Base-by-base conservation (phyloP, 2,329 filamentous ascomycete genomes). In the Sphaerulina vaccinii region DNA sequence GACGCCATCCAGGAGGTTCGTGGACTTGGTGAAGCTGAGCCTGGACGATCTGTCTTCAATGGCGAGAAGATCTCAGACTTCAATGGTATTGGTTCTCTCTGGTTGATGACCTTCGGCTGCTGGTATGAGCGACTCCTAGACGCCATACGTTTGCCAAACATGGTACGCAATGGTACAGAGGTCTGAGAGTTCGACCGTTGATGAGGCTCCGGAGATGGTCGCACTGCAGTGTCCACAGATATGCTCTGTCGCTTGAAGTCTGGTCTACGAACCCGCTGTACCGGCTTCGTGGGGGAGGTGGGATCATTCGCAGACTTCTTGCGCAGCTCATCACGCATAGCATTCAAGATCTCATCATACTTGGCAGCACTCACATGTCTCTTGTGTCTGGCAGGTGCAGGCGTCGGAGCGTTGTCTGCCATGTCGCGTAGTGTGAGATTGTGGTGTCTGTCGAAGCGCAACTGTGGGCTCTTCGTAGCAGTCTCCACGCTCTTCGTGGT, bases 51-150 rank as follows among this genome's bases (percentile, higher is more conserved):
- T 9, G 56, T 61, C 56, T 68, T 68, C 11, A 68, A 54, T 3
- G 67, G 67, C 18, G 66, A 68, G 52, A 69, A 69, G 22, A 69
- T 54, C 35, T 68, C 67, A 3, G 60, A 58, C 52, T 68, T 67
- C 13, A 68, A 49, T 13, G 64, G 64, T 18, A 68, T 63, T 4
- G 55, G 61, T 38, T 63, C 56, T 19, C 59, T 53, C 51, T 66
- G 63, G 8, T 59, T 57, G 27, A 64, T 59, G 16, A 67, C 62
- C 49, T 65, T 67, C 5, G 65, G 64, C 46, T 62, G 57, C 19
- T 62, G 55, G 39, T 68, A 68, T 10, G 64, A 63, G 37, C 60
- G 52, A 3, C 60, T 62, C 29, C 63, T 52, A 5, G 65, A 65
- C 11, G 62, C 60, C 3, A 61, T 45, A 11, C 65, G 57, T 32